Conservation (phyloP, 106 monocot genomes). For the Dioscorea alata region DNA sequence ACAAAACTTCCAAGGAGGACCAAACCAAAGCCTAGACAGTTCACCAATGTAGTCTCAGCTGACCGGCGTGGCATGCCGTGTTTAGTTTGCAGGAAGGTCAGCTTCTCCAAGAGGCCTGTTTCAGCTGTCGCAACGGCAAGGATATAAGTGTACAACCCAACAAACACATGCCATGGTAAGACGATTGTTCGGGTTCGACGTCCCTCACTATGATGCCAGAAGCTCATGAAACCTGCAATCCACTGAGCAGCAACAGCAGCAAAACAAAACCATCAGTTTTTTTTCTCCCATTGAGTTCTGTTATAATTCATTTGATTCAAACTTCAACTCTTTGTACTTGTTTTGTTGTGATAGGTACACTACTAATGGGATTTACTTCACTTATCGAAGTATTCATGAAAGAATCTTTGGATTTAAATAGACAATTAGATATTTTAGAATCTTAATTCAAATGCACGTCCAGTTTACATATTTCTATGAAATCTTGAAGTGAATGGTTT, state of each 20-base stretch:
- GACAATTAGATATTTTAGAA: too few relatives aligned
- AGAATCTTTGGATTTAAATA: too few relatives aligned
- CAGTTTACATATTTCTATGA: too few relatives aligned
- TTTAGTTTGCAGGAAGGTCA: constrained; percentile 46
- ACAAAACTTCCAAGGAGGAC: constrained; percentile 46
- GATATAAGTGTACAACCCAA: constrained; percentile 53
- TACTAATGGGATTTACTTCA: too few relatives aligned
- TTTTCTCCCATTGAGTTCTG: too few relatives aligned
- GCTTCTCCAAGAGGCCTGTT: constrained; percentile 73
- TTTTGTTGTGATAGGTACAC: too few relatives aligned
- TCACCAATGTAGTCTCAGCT: constrained; percentile 36
- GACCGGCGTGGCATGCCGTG: constrained; percentile 15
- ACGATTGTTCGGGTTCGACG: constrained; percentile 20
- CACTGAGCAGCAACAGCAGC: constrained; percentile 29
- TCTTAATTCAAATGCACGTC: too few relatives aligned
- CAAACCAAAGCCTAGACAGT: constrained; percentile 45
- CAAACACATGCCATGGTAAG: constrained; percentile 60
- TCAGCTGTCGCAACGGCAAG: constrained; percentile 60
- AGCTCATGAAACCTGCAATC: constrained; percentile 41
- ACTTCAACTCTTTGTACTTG: too few relatives aligned
- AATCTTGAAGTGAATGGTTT: too few relatives aligned
- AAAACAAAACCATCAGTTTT: too few relatives aligned
- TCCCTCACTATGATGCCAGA: constrained; percentile 42
- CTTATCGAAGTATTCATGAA: too few relatives aligned
- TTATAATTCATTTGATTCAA: too few relatives aligned